Percentiles rank a stretch among this genome's conserved stretches.
These are phyloP conservation scores for Forsythia viridissima DNA, from an alignment of 257 asterid species.

Conservation along the genomic window DNA sequence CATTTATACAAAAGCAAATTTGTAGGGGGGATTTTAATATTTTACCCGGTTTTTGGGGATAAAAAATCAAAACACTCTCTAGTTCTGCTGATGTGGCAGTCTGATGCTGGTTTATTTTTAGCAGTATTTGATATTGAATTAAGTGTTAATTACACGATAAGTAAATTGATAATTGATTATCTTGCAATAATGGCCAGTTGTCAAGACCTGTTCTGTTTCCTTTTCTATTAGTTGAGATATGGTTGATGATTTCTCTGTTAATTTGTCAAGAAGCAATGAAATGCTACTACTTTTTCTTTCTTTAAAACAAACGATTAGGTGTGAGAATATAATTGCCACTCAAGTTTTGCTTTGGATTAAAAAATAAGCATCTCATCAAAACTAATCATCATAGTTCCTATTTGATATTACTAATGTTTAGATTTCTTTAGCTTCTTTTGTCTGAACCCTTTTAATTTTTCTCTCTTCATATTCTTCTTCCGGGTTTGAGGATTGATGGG, in stretches of 20 bases:
- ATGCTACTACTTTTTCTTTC: neutral
- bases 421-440: neutral
- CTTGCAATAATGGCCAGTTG: neutral
- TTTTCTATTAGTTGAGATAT: neutral
- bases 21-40: neutral
- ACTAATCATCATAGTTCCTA: neutral
- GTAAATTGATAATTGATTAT: neutral
- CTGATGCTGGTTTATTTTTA: neutral
- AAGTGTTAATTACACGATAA: neutral
- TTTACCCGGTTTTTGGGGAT: too few species aligned
- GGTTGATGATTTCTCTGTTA: neutral
- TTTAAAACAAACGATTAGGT: neutral
- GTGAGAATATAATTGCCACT: neutral
- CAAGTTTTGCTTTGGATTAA: slow-evolving; percentile 17
- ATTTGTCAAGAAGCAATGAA: neutral
- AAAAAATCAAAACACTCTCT: too few species aligned
- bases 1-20: neutral
- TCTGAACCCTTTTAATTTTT: neutral
- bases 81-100: too few species aligned
- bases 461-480: neutral
- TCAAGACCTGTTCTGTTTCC: neutral
- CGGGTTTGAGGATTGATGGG: neutral
- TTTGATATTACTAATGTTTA: neutral
- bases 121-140: neutral
- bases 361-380: slow-evolving; percentile 12